Base-by-base conservation (phyloP, 139 green algal species). In the Deuterostichococcus epilithicus region DNA sequence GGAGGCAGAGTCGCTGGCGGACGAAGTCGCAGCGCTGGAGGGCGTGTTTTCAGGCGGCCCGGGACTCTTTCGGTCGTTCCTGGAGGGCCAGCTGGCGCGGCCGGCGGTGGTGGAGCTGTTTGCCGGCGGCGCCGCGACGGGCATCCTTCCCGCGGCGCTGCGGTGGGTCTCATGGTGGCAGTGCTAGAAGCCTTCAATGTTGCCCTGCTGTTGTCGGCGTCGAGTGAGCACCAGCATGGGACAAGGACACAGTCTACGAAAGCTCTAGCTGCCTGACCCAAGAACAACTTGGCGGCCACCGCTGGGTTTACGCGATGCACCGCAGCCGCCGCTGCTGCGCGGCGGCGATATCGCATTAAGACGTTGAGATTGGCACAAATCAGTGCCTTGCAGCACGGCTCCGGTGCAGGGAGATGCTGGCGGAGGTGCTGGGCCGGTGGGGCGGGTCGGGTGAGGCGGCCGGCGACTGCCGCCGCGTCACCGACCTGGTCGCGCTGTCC, bases 41-140 rank as follows among this genome's bases (percentile, higher is more conserved):
- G 71, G n/a, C 30, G 30, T 15, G 28, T 32, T 76, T 8, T 26
- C 38, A 23, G 36, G n/a, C n/a, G n/a, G 37, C 1, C 23, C 38
- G 1, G 37, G 70, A 20, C 20, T 74, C 6, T 76, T 76, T 47
- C 28, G 72, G 37, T 32, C 47, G 32, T 76, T 76, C 47, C 26
- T 70, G 1, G 33, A 45, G 20, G 39, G 32, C 8, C 72, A 69
- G 25, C 18, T 45, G 30, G 72, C 47, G 20, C 25, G 37, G 52
- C 52, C 52, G 13, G 52, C 52, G 10, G 52, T 63, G 52, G 5
- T 20, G 20, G 52, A 63, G 52, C 52, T 63, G 52, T 63, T 63
- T 28, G 20, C 13, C 3, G 52, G 52, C 28, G 52, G 52, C 52
- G 18, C 13, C 18, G 52, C 52, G 20, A 63, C 20, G 52, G 5